Conservation (phyloP, 257 asterid genomes). For the Thymus quinquecostatus region DNA sequence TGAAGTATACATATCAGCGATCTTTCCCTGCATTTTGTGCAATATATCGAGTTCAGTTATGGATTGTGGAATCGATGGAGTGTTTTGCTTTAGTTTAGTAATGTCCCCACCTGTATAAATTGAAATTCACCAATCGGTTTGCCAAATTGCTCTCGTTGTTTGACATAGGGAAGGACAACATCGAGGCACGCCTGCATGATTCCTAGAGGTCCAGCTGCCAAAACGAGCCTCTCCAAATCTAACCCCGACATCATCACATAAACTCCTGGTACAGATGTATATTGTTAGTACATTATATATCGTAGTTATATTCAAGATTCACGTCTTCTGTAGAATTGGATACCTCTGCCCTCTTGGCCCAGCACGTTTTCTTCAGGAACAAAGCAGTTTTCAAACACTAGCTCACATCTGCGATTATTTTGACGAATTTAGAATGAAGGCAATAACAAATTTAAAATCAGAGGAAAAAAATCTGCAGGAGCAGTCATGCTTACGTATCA, state of each 20-base stretch:
- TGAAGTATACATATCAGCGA: constrained; percentile 96
- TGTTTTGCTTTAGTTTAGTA: not conserved
- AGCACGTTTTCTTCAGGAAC: constrained; percentile 87
- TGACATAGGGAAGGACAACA: constrained; percentile 86
- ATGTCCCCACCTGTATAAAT: constrained; percentile 72
- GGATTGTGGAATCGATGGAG: constrained; percentile 1
- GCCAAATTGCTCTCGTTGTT: constrained; percentile 93
- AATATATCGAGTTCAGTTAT: constrained; percentile 22
- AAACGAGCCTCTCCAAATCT: constrained; percentile 95
- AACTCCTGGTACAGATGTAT: constrained; percentile 67
- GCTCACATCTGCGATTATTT: constrained; percentile 83
- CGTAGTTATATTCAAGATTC: no score
- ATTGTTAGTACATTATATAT: no score
- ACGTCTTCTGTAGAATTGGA: no score
- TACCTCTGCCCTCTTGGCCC: constrained; percentile 99
- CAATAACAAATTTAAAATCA: constrained; percentile 24
- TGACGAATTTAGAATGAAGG: constrained; percentile 26
- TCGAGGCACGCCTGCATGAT: constrained; percentile 97
- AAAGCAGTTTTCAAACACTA: constrained; percentile 93
- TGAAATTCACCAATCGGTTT: constrained; percentile 91
- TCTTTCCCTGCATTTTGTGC: constrained; percentile 71
- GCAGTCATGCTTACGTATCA: constrained; percentile 76
- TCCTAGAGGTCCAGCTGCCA: constrained; percentile 96
- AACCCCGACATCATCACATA: constrained; percentile 99
- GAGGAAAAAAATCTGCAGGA: constrained; percentile 22